These are phyloP conservation scores for Gossypium davidsonii DNA, from an alignment of 441 rosid species.

Conservation along the genomic window DNA sequence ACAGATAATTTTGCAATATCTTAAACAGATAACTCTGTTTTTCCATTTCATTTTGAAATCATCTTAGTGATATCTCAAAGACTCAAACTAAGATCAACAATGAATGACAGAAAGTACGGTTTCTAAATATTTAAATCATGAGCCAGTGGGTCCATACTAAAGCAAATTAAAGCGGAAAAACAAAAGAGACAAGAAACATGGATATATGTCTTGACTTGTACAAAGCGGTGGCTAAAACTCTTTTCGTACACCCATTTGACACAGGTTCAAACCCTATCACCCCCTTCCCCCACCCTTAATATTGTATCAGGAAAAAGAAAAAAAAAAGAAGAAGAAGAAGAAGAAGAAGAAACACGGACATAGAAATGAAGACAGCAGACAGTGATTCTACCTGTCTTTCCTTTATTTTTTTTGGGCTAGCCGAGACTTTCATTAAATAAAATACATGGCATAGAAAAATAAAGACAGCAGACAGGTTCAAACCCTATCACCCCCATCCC, in stretches of 20 bases:
- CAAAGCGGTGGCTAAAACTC: too few relatives aligned
- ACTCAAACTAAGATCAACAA: background rate
- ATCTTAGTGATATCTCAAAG: background rate
- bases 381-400: background rate
- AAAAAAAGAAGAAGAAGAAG: too few relatives aligned
- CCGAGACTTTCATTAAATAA: background rate
- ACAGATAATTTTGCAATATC: background rate
- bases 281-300: too few relatives aligned
- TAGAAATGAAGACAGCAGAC: background rate
- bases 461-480: too few relatives aligned
- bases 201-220: background rate
- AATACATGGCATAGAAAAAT: background rate
- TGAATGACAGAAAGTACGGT: background rate
- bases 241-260: too few relatives aligned
- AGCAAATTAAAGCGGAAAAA: background rate
- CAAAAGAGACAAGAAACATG: background rate
- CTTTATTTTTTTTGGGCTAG: background rate
- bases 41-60: slow-evolving; percentile 2
- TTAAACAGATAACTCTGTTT: background rate
- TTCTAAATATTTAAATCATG: background rate
- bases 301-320: background rate
- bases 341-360: background rate
- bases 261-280: too few relatives aligned
- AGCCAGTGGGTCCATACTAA: background rate
- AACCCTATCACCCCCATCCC: background rate